Evolutionary conservation across 495 filamentous ascomycete genomes (phyloP), one percentile per base, ranked within the genome.

Genomic region (Parathielavia appendiculata): DNA sequence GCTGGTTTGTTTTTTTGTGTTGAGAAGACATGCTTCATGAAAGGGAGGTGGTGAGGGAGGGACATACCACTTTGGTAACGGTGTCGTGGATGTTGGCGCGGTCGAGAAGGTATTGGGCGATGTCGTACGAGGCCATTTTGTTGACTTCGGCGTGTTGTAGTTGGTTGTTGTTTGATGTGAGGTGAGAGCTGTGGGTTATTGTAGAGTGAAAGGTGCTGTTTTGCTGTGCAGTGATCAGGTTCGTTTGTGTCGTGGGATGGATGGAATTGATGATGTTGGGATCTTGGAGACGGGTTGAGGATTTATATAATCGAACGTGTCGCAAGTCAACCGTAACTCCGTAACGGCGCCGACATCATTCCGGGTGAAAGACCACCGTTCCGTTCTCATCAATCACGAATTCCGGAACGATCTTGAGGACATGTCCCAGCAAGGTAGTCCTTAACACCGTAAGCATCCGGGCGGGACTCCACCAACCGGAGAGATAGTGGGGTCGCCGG

Each of bases 51-150:
- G 34, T 38, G 5, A 38, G 4, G 1, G 6, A 8, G 44, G 17
- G 5, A 55, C 62, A 32, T 54, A 69, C 66, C 22, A 70, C 58
- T 20, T 60, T 61, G 17, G 23, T 36, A 17, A 70, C 44, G 4
- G 61, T 65, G 52, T 70, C 68, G 47, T 72, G 66, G 45, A 72
- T 63, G 52, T 73, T 71, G 41, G 70, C 65, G 39, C 62, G 53
- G 59, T 73, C 69, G 17, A 73, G 61, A 16, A 71, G 62, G 61
- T 66, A 71, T 5, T 63, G 57, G 32, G 64, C 30, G 26, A 61
- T 62, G 36, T 58, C 59, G 57, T 71, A 71, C 22, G 62, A 16
- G 1, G 60, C 17, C 53, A 64, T 69, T n/a, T 12, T 49, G 47
- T 54, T 4, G 34, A 11, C 9, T 11, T 40, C 20, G 13, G n/a